These are phyloP conservation scores for Neospermospora avenae DNA, from an alignment of 2,329 filamentous ascomycete species.

Conservation along the genomic window DNA sequence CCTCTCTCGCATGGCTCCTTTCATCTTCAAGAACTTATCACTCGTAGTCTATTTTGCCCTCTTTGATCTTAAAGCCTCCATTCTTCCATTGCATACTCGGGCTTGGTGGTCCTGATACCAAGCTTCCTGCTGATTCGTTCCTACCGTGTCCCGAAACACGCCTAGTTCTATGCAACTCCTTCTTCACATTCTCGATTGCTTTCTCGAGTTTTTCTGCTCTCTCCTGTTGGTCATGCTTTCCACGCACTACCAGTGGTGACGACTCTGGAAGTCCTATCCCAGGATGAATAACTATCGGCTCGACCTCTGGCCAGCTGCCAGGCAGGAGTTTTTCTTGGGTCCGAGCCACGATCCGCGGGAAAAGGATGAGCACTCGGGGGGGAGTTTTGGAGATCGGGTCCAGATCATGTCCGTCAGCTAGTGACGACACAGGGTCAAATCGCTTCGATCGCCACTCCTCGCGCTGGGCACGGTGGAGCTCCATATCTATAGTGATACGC, in stretches of 20 bases:
- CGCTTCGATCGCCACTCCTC: slow-evolving; percentile 17
- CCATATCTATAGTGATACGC: slow-evolving; percentile 8
- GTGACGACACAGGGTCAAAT: slow-evolving; percentile 13
- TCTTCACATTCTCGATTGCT: slow-evolving; percentile 11
- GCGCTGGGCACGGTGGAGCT: slow-evolving; percentile 9
- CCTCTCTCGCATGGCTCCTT: not conserved
- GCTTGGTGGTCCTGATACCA: slow-evolving; percentile 9
- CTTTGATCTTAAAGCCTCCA: not conserved
- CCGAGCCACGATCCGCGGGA: slow-evolving; percentile 14
- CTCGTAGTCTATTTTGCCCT: not conserved
- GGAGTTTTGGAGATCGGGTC: slow-evolving; percentile 14
- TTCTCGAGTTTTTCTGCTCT: slow-evolving; percentile 3
- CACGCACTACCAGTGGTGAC: slow-evolving; percentile 16
- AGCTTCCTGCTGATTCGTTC: slow-evolving; percentile 9
- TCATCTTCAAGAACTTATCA: not conserved
- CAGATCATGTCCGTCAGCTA: not conserved
- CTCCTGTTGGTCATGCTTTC: slow-evolving; percentile 10
- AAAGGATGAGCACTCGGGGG: slow-evolving; percentile 18
- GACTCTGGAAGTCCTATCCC: slow-evolving; percentile 17
- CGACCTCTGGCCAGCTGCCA: slow-evolving; percentile 9
- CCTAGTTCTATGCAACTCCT: slow-evolving; percentile 6
- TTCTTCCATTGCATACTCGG: slow-evolving; percentile 9
- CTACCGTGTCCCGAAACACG: slow-evolving; percentile 3
- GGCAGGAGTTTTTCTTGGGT: slow-evolving; percentile 1
- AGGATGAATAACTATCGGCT: slow-evolving; percentile 8